phyloP scores from a whole-genome alignment of 1,284 basidiomycete genomes.

The Coriolopsis trogii region DNA sequence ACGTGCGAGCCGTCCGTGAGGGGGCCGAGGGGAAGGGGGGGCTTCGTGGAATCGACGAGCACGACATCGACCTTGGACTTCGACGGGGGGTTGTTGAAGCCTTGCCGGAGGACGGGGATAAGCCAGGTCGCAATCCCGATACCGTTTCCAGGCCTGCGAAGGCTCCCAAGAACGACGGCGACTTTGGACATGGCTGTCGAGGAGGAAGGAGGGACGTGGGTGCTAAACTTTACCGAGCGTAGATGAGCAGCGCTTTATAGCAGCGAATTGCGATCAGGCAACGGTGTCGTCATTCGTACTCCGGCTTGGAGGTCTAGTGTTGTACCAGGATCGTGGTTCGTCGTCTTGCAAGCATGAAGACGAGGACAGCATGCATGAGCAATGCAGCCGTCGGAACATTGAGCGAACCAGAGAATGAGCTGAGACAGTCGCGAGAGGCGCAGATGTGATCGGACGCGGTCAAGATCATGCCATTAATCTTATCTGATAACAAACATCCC shows the following conservation, averaged over 20 bases:
- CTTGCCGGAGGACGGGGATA: constrained; percentile 24
- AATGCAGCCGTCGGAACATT: background rate
- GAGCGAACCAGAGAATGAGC: background rate
- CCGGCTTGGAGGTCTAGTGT: too few relatives aligned
- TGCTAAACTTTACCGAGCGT: background rate
- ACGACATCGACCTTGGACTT: constrained; percentile 19
- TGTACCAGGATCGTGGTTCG: too few relatives aligned
- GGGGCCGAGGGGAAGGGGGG: constrained; percentile 32
- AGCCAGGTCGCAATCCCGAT: constrained; percentile 33
- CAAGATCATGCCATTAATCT: constrained; percentile 2
- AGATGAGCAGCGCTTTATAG: too few relatives aligned
- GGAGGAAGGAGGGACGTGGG: background rate
- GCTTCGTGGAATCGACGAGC: constrained; percentile 26
- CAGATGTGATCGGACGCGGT: constrained; percentile 5
- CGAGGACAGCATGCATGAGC: too few relatives aligned
- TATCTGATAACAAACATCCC: constrained; percentile 18
- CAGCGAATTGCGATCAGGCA: background rate
- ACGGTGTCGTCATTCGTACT: too few relatives aligned
- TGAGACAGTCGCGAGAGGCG: background rate
- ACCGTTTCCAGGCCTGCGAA: constrained; percentile 30
- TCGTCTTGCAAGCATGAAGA: too few relatives aligned
- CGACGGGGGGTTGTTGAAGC: constrained; percentile 17
- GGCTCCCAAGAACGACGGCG: constrained; percentile 33
- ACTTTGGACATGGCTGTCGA: constrained; percentile 23
- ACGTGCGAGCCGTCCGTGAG: constrained; percentile 30